Conservation (phyloP, 2,329 filamentous ascomycete species). For the Botryotinia narcissicola region DNA sequence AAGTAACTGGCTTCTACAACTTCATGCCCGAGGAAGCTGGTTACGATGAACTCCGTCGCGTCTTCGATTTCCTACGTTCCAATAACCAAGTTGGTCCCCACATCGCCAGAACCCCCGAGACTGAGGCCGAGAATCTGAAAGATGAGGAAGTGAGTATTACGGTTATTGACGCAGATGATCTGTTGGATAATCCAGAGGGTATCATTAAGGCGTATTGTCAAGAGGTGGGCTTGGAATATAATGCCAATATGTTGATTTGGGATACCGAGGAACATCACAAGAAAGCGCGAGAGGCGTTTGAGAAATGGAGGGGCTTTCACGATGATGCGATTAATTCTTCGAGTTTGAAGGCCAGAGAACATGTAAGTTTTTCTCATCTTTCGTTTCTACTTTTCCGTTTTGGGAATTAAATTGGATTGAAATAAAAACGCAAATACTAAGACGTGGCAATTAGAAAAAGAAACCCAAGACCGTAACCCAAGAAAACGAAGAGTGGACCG, state of each 20-base stretch:
- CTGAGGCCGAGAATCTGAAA: slow-evolving; percentile 29
- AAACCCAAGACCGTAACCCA: slow-evolving; percentile 62
- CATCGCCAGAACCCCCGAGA: slow-evolving; percentile 46
- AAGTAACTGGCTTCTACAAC: slow-evolving; percentile 78
- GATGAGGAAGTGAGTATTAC: slow-evolving; percentile 63
- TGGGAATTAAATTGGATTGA: neutral
- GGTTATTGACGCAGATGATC: slow-evolving; percentile 88
- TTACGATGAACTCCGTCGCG: slow-evolving; percentile 78
- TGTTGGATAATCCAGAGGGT: slow-evolving; percentile 78
- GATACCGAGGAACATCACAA: slow-evolving; percentile 68
- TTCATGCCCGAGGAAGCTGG: slow-evolving; percentile 89
- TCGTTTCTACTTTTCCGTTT: neutral
- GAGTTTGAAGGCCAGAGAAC: slow-evolving; percentile 67
- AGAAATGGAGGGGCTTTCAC: slow-evolving; percentile 97
- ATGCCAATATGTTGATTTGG: slow-evolving; percentile 80
- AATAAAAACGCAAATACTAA: neutral
- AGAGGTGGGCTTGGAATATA: slow-evolving; percentile 74
- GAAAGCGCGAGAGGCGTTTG: slow-evolving; percentile 72
- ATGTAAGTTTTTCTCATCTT: slow-evolving; percentile 46
- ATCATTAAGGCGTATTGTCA: slow-evolving; percentile 79
- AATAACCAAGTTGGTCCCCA: slow-evolving; percentile 69
- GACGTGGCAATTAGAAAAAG: slow-evolving; percentile 42
- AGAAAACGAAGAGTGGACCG: slow-evolving; percentile 68
- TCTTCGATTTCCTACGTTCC: slow-evolving; percentile 80
- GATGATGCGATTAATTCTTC: slow-evolving; percentile 87